These are phyloP conservation scores for Neonectria coccinea DNA, from an alignment of 2,329 filamentous ascomycete species.

Conservation along the genomic window DNA sequence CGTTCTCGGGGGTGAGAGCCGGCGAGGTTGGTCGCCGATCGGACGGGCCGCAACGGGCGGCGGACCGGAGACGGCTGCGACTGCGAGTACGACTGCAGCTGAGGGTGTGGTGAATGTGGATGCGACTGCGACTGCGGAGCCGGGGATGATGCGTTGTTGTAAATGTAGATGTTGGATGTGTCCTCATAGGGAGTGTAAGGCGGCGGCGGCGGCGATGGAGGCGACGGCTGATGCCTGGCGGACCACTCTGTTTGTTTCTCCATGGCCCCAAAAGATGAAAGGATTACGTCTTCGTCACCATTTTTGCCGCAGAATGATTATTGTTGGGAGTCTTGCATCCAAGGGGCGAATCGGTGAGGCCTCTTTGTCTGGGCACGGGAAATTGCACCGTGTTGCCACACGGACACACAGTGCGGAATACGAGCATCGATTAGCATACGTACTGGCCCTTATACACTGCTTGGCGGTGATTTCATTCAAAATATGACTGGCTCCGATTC, in stretches of 20 bases:
- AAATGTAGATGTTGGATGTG: constrained; percentile 1
- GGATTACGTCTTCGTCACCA: not conserved
- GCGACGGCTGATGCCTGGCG: constrained; percentile 31
- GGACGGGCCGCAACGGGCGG: not conserved
- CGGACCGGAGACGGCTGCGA: not conserved
- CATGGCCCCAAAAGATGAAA: not conserved
- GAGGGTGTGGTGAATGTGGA: not conserved
- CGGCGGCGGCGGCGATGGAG: constrained; percentile 30
- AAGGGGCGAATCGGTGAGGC: constrained; percentile 22
- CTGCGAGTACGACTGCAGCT: not conserved
- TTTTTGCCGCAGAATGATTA: not conserved
- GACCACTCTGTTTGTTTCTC: constrained; percentile 22
- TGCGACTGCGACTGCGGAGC: constrained; percentile 36
- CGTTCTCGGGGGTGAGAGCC: not conserved
- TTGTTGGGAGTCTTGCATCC: not conserved
- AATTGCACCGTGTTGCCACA: constrained; percentile 22
- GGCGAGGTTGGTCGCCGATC: not conserved
- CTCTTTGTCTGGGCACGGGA: constrained; percentile 13
- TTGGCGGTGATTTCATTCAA: no score
- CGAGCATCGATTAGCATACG: not conserved
- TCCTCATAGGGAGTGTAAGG: constrained; percentile 31
- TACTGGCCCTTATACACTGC: no score
- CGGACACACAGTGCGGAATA: constrained; percentile 6
- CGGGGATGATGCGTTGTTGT: constrained; percentile 22
- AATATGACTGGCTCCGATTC: not conserved